These are phyloP conservation scores for Aspergillus brasiliensis DNA, from an alignment of 2,329 filamentous ascomycete species.

Conservation along the genomic window DNA sequence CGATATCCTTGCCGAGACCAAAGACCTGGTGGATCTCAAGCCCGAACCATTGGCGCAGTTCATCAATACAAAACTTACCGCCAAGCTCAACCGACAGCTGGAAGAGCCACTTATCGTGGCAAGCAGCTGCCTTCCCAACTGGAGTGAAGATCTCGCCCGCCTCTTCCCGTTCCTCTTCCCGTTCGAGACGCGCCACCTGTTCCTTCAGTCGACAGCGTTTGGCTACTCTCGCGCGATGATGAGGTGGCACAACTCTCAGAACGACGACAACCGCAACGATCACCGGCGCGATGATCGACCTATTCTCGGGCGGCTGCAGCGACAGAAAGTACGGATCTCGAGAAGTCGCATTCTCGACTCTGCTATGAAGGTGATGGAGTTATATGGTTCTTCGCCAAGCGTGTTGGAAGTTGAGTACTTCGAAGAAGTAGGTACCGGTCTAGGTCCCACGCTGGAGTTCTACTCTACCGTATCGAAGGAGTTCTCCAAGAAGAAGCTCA, in stretches of 20 bases:
- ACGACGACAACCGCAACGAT: constrained; percentile 76
- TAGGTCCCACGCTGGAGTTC: constrained; percentile 95
- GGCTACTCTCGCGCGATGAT: constrained; percentile 97
- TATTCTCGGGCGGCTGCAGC: constrained; percentile 85
- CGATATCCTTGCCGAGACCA: constrained; percentile 80
- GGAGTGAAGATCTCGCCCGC: constrained; percentile 92
- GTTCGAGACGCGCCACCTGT: constrained; percentile 94
- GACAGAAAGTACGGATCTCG: constrained; percentile 97
- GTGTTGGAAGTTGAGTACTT: constrained; percentile 98
- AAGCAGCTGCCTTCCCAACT: constrained; percentile 91
- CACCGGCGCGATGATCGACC: constrained; percentile 84
- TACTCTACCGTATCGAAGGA: constrained; percentile 97
- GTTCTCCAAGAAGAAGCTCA: constrained; percentile 95
- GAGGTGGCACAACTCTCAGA: constrained; percentile 91
- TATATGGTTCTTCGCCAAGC: constrained; percentile 95
- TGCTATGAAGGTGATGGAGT: constrained; percentile 96
- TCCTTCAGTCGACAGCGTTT: constrained; percentile 96
- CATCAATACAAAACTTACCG: constrained; percentile 97
- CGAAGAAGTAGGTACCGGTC: constrained; percentile 93
- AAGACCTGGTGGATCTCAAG: constrained; percentile 69
- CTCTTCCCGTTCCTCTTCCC: constrained; percentile 96
- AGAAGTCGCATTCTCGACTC: constrained; percentile 93
- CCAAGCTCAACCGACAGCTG: constrained; percentile 93
- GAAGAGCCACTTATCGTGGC: constrained; percentile 97
- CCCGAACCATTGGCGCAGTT: constrained; percentile 88